Base-by-base conservation (phyloP, 176 grass and related monocot species). In the Bromus sterilis region DNA sequence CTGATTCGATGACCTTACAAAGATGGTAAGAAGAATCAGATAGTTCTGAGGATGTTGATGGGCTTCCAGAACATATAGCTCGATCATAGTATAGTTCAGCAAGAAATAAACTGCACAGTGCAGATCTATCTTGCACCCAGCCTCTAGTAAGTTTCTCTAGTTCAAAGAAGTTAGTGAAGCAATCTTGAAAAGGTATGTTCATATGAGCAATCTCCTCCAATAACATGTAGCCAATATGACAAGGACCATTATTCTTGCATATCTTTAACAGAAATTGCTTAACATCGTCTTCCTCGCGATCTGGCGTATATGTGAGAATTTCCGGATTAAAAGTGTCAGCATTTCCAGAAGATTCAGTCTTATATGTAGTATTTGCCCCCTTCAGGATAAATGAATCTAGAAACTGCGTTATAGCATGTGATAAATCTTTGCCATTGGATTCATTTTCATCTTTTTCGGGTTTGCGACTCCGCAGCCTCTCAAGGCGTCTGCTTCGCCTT, bases 391-490 rank as follows among this genome's bases (percentile, higher is more conserved):
- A 98, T 62, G 88, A 84, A 71, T 98, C 90, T 32, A 98, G 71
- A 88, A 91, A 90, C 74, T 91, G 95, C 57, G 86, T 85, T 81
- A 93, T 83, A 43, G 89, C 78, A 86, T 89, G 88, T 64, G 86
- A 85, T 80, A 90, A 86, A 94, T 97, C 92, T 87, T 91, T 94
- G 70, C 83, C 92, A 86, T 64, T 85, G 28, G 88, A 58, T 83
- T 92, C 95, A 72, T 88, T 85, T 78, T 98, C 95, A 78, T 98
- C 95, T 86, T 91, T 98, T 84, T 86, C 92, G 69, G 84, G 94
- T 87, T 94, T 98, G 33, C 92, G 92, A 87, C 95, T 98, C 78
- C 82, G 84, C 59, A 98, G 86, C 76, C 92, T 91, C 89, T 98
- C 95, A 76, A 98, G 90, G 48, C 95, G 88, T 82, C 92, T 89